A percentile compares a stretch with the other conserved stretches of the same genome.
phyloP scores from a whole-genome alignment of 1,284 basidiomycete species.

The Pseudozyma pruni region DNA sequence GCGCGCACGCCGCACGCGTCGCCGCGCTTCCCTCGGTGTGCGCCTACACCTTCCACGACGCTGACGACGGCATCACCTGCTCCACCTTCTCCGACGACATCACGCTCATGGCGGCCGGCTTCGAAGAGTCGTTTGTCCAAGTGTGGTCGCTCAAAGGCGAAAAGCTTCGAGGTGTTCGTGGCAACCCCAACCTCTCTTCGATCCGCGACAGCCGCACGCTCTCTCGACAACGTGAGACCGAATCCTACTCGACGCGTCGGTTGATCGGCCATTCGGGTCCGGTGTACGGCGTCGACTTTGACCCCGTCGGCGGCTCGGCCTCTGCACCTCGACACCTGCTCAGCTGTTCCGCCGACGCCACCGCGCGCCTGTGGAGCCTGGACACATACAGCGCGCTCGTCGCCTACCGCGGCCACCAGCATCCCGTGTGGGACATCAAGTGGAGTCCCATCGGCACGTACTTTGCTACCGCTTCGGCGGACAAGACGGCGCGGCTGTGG shows the following conservation, averaged over 20 bases:
- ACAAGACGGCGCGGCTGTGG: conserved; percentile 95
- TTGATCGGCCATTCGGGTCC: conserved; percentile 96
- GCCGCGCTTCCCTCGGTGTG: conserved; percentile 65
- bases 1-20: conserved; percentile 51
- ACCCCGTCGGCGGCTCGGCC: conserved; percentile 87
- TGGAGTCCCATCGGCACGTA: conserved; percentile 99
- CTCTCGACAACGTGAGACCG: conserved; percentile 48
- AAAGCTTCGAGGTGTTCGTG: conserved; percentile 80
- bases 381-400: conserved; percentile 94
- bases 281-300: conserved; percentile 93
- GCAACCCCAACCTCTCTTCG: conserved; percentile 77
- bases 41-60: conserved; percentile 66
- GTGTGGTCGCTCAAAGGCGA: conserved; percentile 96
- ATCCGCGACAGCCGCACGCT: conserved; percentile 73
- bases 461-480: conserved; percentile 93
- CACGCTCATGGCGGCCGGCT: conserved; percentile 94
- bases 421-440: conserved; percentile 97
- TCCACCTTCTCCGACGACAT: conserved; percentile 90
- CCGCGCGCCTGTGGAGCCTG: conserved; percentile 91
- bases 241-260: conserved; percentile 73
- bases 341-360: conserved; percentile 92
- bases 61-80: conserved; percentile 75
- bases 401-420: conserved; percentile 93
- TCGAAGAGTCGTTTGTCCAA: conserved; percentile 93
- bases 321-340: conserved; percentile 86